Evolutionary conservation across 176 grass and related monocot genomes (phyloP).

Genomic region (Phoenix roebelenii): DNA sequence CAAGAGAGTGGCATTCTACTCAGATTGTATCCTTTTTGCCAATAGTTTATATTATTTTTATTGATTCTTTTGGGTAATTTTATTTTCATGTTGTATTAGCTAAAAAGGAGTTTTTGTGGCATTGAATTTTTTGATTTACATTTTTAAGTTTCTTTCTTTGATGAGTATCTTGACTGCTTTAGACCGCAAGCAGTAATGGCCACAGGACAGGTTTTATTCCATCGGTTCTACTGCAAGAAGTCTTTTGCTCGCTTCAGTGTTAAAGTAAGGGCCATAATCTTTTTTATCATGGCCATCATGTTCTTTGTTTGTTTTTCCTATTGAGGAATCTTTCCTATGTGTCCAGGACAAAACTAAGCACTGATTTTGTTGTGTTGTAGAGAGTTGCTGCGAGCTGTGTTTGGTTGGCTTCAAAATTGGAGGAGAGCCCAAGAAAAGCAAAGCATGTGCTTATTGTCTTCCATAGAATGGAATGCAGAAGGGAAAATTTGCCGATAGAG

Average conservation of each 20-base stretch:
- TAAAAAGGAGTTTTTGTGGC: no score
- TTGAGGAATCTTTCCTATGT: no score
- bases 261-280: slow-evolving; percentile 34
- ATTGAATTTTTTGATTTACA: no score
- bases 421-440: no score
- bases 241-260: slow-evolving; percentile 88
- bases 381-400: no score
- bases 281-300: neutral
- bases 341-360: no score
- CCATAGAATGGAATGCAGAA: no score
- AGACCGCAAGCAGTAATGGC: slow-evolving; percentile 95
- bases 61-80: neutral
- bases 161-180: slow-evolving; percentile 32
- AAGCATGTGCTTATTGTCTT: no score
- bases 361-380: no score
- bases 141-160: neutral
- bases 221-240: slow-evolving; percentile 93
- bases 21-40: slow-evolving; percentile 62
- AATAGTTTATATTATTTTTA: neutral
- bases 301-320: neutral
- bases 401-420: no score
- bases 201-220: slow-evolving; percentile 84
- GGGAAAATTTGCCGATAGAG: no score
- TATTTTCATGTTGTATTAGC: neutral
- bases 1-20: slow-evolving; percentile 92